phyloP scores from a whole-genome alignment of 2,329 filamentous ascomycete species.

The Ramularia collo-cygni region DNA sequence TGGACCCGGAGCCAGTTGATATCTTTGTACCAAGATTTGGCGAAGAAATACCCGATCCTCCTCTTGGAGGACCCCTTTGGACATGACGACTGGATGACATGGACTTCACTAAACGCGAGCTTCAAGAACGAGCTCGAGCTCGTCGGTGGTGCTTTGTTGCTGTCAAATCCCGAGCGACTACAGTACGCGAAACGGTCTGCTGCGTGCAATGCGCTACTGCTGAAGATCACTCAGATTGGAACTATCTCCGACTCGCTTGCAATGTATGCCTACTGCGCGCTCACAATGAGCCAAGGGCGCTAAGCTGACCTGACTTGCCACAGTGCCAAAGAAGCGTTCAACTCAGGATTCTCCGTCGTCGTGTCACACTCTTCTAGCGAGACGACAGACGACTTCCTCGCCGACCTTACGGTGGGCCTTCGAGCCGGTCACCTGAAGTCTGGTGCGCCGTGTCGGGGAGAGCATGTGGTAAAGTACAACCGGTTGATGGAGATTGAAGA shows the following conservation, averaged over 20 bases:
- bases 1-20: conserved; percentile 34
- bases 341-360: conserved; percentile 37
- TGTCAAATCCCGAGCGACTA: conserved; percentile 34
- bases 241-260: no score
- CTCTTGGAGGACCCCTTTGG: conserved; percentile 39
- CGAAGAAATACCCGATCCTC: conserved; percentile 34
- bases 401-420: conserved; percentile 36
- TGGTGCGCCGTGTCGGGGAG: conserved; percentile 35
- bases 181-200: conserved; percentile 31
- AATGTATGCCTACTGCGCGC: no score
- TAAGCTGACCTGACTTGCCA: no score
- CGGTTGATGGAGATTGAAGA: conserved; percentile 40
- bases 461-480: conserved; percentile 40
- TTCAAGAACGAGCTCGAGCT: conserved; percentile 30
- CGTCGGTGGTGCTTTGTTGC: conserved; percentile 38
- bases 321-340: no score
- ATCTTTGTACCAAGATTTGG: conserved; percentile 28
- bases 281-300: no score
- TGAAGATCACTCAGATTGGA: conserved; percentile 41
- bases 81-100: conserved; percentile 37
- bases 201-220: conserved; percentile 36
- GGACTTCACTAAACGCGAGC: conserved; percentile 32
- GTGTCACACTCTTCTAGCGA: conserved; percentile 40
- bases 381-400: conserved; percentile 40
- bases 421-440: conserved; percentile 37